These are phyloP conservation scores for Ascosphaera apis DNA, from an alignment of 2,329 filamentous ascomycete genomes.

Conservation along the genomic window DNA sequence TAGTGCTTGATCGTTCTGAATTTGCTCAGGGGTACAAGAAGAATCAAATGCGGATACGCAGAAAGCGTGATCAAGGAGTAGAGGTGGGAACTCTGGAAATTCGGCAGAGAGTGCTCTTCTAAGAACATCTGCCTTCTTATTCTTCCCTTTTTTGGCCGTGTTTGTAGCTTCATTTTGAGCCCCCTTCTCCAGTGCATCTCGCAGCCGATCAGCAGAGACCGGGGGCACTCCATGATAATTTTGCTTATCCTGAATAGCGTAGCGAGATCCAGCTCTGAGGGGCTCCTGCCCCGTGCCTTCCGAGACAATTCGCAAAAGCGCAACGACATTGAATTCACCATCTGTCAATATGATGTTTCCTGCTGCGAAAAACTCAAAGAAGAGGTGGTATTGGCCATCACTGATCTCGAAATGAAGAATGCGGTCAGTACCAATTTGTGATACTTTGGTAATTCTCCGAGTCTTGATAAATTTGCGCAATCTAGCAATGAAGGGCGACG, in stretches of 20 bases:
- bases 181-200: slow-evolving; percentile 38
- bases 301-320: slow-evolving; percentile 55
- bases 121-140: slow-evolving; percentile 52
- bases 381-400: slow-evolving; percentile 69
- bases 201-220: slow-evolving; percentile 51
- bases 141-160: slow-evolving; percentile 40
- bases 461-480: slow-evolving; percentile 78
- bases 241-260: slow-evolving; percentile 60
- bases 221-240: slow-evolving; percentile 57
- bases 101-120: slow-evolving; percentile 60
- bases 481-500: slow-evolving; percentile 64
- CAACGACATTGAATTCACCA: slow-evolving; percentile 56
- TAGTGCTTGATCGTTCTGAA: slow-evolving; percentile 41
- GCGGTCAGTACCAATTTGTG: slow-evolving; percentile 77
- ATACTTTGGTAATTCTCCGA: slow-evolving; percentile 54
- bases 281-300: slow-evolving; percentile 70
- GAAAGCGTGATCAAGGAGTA: slow-evolving; percentile 71
- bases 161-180: slow-evolving; percentile 12
- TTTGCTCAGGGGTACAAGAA: slow-evolving; percentile 39
- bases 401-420: slow-evolving; percentile 85
- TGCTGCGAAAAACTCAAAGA: slow-evolving; percentile 86
- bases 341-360: slow-evolving; percentile 92
- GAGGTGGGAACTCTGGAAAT: slow-evolving; percentile 72
- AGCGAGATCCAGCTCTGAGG: slow-evolving; percentile 52
- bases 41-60: slow-evolving; percentile 46